Conservation (phyloP, 306 rosid genomes). For the Astragalus glycyphyllos region DNA sequence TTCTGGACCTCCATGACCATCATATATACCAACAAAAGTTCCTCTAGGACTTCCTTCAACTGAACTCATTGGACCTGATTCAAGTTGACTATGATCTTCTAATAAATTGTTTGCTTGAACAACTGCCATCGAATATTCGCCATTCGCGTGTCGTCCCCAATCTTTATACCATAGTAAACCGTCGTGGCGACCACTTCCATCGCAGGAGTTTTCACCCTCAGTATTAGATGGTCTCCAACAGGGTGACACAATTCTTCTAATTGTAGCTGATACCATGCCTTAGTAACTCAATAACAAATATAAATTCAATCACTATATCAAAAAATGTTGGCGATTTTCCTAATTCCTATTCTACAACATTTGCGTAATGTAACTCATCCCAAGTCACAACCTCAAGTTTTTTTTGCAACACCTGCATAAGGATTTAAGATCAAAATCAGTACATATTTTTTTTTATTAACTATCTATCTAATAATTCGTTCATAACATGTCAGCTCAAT, state of each 20-base stretch:
- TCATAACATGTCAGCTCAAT: too few species aligned
- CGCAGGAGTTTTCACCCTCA: constrained; percentile 71
- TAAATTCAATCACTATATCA: constrained; percentile 45
- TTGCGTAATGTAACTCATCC: constrained; percentile 51
- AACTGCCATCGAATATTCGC: constrained; percentile 97
- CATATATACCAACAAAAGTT: constrained; percentile 91
- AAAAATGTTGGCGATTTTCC: constrained; percentile 42
- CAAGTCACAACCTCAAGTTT: constrained; percentile 54
- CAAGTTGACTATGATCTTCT: constrained; percentile 97
- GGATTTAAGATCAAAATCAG: constrained; percentile 43
- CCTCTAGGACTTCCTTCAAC: constrained; percentile 63
- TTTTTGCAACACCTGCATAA: constrained; percentile 59
- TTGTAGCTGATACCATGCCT: constrained; percentile 81
- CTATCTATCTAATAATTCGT: constrained; percentile 14
- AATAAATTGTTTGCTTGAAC: constrained; percentile 89
- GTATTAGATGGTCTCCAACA: constrained; percentile 67
- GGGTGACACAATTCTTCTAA: constrained; percentile 75
- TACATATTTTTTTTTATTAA: not conserved
- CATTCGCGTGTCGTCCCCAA: constrained; percentile 70
- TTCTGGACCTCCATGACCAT: constrained; percentile 98
- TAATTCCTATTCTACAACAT: constrained; percentile 48
- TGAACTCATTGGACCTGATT: constrained; percentile 81
- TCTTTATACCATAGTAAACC: constrained; percentile 93
- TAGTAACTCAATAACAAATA: constrained; percentile 50
- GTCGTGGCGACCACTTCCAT: constrained; percentile 63